phyloP scores from a whole-genome alignment of 768 basidiomycete genomes.

The Fomitopsis serialis region DNA sequence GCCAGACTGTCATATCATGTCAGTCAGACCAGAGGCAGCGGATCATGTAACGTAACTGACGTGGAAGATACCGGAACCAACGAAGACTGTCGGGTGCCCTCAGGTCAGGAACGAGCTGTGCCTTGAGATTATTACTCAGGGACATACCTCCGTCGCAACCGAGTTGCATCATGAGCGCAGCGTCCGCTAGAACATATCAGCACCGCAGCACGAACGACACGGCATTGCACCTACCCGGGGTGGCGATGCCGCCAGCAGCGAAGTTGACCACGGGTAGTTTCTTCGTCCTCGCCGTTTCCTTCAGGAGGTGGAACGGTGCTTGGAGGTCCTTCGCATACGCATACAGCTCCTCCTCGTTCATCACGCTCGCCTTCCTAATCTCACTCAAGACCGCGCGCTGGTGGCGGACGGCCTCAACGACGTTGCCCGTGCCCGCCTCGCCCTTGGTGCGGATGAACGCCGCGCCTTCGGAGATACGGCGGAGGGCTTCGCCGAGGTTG shows the following conservation, averaged over 20 bases:
- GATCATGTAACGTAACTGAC: constrained; percentile 34
- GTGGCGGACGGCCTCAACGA: constrained; percentile 93
- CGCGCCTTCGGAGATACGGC: constrained; percentile 95
- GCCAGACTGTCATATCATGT: constrained; percentile 53
- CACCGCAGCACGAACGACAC: constrained; percentile 7
- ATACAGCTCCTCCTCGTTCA: constrained; percentile 95
- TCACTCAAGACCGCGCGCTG: constrained; percentile 77
- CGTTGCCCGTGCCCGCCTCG: constrained; percentile 84
- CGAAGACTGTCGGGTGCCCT: constrained; percentile 62
- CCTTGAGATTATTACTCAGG: constrained; percentile 3
- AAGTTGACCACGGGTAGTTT: constrained; percentile 95
- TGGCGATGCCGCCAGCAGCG: constrained; percentile 91
- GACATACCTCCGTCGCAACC: constrained; percentile 89
- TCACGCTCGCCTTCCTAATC: constrained; percentile 78
- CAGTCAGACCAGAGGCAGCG: background rate
- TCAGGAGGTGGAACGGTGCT: constrained; percentile 92
- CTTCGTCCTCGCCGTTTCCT: constrained; percentile 92
- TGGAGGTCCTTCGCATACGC: constrained; percentile 87
- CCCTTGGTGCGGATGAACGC: constrained; percentile 99
- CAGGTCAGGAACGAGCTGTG: constrained; percentile 3
- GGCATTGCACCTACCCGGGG: constrained; percentile 54
- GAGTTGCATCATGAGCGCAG: constrained; percentile 98
- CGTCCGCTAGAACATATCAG: constrained; percentile 57
- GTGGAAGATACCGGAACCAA: constrained; percentile 96
- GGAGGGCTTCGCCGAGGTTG: constrained; percentile 92